These are phyloP conservation scores for Fraxinus latifolia DNA, from an alignment of 305 asterid genomes.

Conservation along the genomic window DNA sequence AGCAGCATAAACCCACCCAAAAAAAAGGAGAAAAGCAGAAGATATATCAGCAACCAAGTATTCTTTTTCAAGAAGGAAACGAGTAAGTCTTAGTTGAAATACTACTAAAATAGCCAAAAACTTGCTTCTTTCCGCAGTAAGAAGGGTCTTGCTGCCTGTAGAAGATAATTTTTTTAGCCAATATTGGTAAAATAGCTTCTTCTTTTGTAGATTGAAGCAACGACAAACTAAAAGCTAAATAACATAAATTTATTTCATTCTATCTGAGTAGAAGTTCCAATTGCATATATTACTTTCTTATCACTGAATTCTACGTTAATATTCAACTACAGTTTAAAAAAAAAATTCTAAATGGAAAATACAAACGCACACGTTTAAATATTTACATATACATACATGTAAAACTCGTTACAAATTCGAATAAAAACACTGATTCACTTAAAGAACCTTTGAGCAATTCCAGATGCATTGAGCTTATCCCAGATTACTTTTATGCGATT, in stretches of 20 bases:
- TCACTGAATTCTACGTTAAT: neutral
- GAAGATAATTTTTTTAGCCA: neutral
- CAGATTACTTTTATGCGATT: slow-evolving; percentile 71
- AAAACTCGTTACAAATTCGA: neutral
- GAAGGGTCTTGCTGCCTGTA: neutral
- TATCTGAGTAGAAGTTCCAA: neutral
- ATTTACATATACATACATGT: neutral
- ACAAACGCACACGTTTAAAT: neutral
- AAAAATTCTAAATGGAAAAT: neutral
- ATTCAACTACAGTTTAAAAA: neutral
- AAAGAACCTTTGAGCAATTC: slow-evolving; percentile 56
- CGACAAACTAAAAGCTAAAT: neutral
- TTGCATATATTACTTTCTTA: neutral
- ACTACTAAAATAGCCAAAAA: neutral
- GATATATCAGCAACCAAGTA: neutral
- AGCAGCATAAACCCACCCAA: neutral
- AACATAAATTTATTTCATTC: neutral
- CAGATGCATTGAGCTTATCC: slow-evolving; percentile 63
- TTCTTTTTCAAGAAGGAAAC: neutral
- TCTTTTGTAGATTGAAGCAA: neutral
- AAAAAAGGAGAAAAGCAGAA: neutral
- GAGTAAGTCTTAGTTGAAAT: neutral
- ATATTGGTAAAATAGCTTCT: neutral
- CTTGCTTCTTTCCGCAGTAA: neutral
- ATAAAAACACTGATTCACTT: neutral